Evolutionary conservation across 1,139 yeast genomes (phyloP), one percentile per base, ranked within the genome.

Genomic region (Taiozyma sp.): DNA sequence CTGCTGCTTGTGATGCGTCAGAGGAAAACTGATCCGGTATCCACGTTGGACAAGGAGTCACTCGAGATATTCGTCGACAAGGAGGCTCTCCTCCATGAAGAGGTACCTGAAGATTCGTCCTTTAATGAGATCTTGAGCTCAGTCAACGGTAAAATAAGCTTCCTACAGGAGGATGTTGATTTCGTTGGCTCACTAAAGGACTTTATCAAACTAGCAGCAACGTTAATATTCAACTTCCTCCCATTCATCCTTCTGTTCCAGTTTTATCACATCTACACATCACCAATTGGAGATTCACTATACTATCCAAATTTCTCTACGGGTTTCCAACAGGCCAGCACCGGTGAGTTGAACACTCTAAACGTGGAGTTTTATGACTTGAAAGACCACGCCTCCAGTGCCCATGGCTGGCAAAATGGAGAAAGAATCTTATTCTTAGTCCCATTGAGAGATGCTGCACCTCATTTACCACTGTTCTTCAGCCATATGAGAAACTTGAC

Each of bases 361-460:
- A 54, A 51, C 29, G 62, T 76, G 19, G 70, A 68, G 49, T 75
- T 69, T 56, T 77, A 74, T 58, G 85, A 80, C 57, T 62, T 80
- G 50, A 60, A 63, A 24, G 70, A 73, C 35, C 69, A 70, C 41
- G 69, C 65, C 41, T 75, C 78, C 3, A 62, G 74, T 9, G 72
- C 69, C 4, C 66, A 67, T 8, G 83, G 83, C 13, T 73, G 78
- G 77, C 70, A 69, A 45, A 67, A 68, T 46, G 70, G 68, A 13
- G 84, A 80, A 56, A 68, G 82, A 37, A 71, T 79, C 3, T 64
- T 79, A 43, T 74, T 77, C 55, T 69, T 78, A 48, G 82, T 80
- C 21, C 84, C 84, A 6, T 66, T 79, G 44, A 72, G 84, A 62
- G 83, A 79, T 61, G 84, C 84, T 8, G 76, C 77, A 21, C 70